Evolutionary conservation across 805 yeast genomes (phyloP), one percentile per base, ranked within the genome.

Genomic region (Kazachstania taianensis): DNA sequence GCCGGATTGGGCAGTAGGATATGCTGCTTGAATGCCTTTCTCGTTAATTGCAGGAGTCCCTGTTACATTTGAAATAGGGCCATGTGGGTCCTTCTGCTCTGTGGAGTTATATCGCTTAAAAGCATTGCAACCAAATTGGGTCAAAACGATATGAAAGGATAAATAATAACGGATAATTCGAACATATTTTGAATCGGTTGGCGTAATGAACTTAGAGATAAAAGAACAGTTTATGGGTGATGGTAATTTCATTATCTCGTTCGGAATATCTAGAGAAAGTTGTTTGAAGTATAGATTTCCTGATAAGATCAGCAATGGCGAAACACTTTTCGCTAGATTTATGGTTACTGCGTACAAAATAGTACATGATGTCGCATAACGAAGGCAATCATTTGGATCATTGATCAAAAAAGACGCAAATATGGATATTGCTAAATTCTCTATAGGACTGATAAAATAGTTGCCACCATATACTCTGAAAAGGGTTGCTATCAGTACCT

Each of bases 401-500:
- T 53, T 55, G n/a, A 54, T 52, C 43, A 55, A 41, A n/a, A 57
- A 54, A 1, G 62, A 55, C 13, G 61, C 57, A 16, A 54, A 27
- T 1, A 55, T 47, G 7, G 60, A 43, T 26, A 52, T 40, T 3
- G 59, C 51, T 30, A 57, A 38, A 32, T 45, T 51, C 37, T 55
- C 49, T 16, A 52, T 40, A 3, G 55, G 57, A 6, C 35, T 34
- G 10, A 46, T 34, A 31, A 55, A 49, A 35, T 48, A 48, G 5
- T 37, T 34, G 10, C 41, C 42, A 17, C 49, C 50, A 28, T 40
- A 45, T n/a, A 41, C 14, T 33, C 45, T 50, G 9, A 49, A 24
- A 13, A 50, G 14, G 3, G 48, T 44, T 7, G 56, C 57, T 4
- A 46, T 18, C 3, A 43, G 12, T 20, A 46, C n/a, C 23, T 36